Evolutionary conservation across 768 basidiomycete species (phyloP), one percentile per base, ranked within the genome.

Genomic region (Lactifluus piperatus): DNA sequence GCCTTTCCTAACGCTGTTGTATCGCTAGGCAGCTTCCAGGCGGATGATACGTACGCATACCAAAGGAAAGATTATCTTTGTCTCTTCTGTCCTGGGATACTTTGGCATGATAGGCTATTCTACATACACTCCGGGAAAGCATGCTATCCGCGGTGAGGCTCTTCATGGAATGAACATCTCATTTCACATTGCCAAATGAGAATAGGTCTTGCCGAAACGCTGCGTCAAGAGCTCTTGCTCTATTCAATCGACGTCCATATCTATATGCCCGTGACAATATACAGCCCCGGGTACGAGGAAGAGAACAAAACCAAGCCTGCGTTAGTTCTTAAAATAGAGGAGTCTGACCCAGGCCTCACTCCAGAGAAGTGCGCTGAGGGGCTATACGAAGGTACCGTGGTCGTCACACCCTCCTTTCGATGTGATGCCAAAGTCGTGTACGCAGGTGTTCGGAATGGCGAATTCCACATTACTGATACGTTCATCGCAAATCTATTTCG

Each of bases 221-320:
- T 97, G 14, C 84, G 86, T 8, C 86, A 83, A 26, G 94, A 95
- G 67, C 74, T 91, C 50, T 73, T 84, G 62, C 75, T 94, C 7
- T 92, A 94, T 68, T 80, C 78, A 51, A 88, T 91, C 67, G 75
- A 77, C 52, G 80, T 91, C 6, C 91, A 94, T 63, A 81, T 90
- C 45, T 91, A 83, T 73, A 85, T 91, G 72, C 91, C 94, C 0
- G 79, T 79, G 1, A 90, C 90, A 1, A 94, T 97, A 75, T 80
- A 75, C 63, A 83, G 82, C 0, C 85, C 90, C 0, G 91, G 92
- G 0, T 88, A 76, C 61, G 83, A 86, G 18, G 77, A 81, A 57
- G 93, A 94, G 69, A 84, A 88, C 69, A 79, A 77, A 66, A 79
- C 76, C 8, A 95, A 95, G 66, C 94, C 92, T 0, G 76, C 75